phyloP scores from a whole-genome alignment of 2,329 filamentous ascomycete genomes.

The Fusarium sororula region DNA sequence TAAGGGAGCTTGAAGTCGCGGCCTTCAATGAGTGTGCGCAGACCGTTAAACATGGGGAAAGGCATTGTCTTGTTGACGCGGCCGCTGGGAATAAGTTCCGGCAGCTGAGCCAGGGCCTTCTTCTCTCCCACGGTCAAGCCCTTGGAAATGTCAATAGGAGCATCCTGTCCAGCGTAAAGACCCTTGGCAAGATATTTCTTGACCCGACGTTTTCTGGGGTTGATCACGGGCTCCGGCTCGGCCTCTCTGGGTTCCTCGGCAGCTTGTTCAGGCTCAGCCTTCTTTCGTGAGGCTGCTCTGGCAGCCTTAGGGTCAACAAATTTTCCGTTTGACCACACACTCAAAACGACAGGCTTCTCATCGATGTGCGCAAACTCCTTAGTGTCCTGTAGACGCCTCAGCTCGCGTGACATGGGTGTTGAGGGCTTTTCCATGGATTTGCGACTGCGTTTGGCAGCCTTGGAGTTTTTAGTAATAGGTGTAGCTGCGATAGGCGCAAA shows the following conservation, averaged over 20 bases:
- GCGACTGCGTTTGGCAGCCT: constrained; percentile 68
- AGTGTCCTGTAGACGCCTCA: constrained; percentile 68
- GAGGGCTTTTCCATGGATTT: constrained; percentile 61
- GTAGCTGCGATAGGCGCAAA: constrained; percentile 55
- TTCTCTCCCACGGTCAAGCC: constrained; percentile 62
- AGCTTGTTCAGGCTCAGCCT: constrained; percentile 41
- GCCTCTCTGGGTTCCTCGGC: constrained; percentile 39
- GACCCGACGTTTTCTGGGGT: constrained; percentile 55
- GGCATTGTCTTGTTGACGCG: constrained; percentile 70
- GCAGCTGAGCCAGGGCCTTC: constrained; percentile 59
- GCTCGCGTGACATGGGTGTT: constrained; percentile 63
- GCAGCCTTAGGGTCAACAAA: constrained; percentile 59
- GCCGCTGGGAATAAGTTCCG: constrained; percentile 56
- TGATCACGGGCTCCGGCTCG: constrained; percentile 51
- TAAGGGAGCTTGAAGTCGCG: constrained; percentile 90
- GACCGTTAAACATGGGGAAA: constrained; percentile 79
- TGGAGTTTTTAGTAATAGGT: constrained; percentile 58
- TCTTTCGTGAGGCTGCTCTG: constrained; percentile 51
- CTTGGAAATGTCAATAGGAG: constrained; percentile 56
- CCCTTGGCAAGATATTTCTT: constrained; percentile 87
- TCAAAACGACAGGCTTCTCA: constrained; percentile 64
- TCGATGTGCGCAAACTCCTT: constrained; percentile 70
- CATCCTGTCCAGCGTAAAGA: constrained; percentile 84
- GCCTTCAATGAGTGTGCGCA: constrained; percentile 74
- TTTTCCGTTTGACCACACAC: constrained; percentile 73